Percentiles rank a stretch among this genome's conserved stretches.
Conservation (phyloP, 192 early-diverging fungal genomes). For the Pecoramyces ruminantium region DNA sequence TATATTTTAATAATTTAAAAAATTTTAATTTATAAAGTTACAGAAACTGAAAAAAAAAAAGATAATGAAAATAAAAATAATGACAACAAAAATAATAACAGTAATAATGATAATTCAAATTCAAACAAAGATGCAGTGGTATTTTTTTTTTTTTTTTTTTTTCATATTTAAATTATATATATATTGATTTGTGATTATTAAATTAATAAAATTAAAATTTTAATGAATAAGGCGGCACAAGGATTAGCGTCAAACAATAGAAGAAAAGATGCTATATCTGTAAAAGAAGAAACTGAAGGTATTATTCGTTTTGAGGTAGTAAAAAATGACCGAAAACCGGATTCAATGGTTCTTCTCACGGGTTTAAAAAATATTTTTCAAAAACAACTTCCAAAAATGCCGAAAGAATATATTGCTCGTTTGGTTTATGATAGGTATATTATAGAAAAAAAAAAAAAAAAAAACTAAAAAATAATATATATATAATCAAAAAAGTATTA, state of each 20-base stretch:
- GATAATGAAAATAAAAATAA: background rate
- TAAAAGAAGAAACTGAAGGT: background rate
- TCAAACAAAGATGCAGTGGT: too few species aligned
- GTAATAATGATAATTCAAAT: too few species aligned
- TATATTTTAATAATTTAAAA: too few species aligned
- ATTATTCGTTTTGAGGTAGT: slow-evolving; percentile 35
- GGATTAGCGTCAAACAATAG: background rate
- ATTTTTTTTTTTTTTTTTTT: too few species aligned
- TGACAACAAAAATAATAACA: too few species aligned
- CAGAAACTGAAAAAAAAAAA: background rate
- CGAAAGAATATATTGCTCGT: slow-evolving; percentile 90
- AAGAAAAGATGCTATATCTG: background rate
- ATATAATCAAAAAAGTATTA: background rate
- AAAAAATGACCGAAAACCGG: slow-evolving; percentile 56
- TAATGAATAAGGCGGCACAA: background rate
- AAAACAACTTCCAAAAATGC: slow-evolving; percentile 97
- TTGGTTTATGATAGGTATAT: slow-evolving; percentile 77
- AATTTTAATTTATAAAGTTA: too few species aligned
- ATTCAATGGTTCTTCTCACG: slow-evolving; percentile 76
- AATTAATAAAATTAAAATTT: too few species aligned
- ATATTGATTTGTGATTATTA: too few species aligned
- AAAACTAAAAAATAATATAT: background rate
- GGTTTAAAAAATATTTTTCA: slow-evolving; percentile 93
- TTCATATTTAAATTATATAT: too few species aligned
- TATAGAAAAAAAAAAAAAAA: background rate